Conservation (phyloP, 2,329 filamentous ascomycete genomes). For the Lecanicillium sp. region DNA sequence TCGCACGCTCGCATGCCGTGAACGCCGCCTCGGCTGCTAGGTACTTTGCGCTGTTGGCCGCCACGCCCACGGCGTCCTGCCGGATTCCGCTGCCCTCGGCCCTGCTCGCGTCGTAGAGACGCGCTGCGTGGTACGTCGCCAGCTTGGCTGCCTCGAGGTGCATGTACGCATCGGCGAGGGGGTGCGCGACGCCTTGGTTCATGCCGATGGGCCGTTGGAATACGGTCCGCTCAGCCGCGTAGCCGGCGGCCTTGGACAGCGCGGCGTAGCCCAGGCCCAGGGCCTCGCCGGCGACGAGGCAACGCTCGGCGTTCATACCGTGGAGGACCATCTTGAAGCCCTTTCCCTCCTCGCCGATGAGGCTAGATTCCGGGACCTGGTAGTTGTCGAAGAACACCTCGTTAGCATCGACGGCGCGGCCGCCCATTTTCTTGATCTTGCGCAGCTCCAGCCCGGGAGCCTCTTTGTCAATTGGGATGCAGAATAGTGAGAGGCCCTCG, state of each 20-base stretch:
- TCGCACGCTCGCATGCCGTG: constrained; percentile 54
- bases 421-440: constrained; percentile 80
- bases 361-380: constrained; percentile 52
- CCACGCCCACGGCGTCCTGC: constrained; percentile 54
- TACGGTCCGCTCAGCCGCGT: constrained; percentile 60
- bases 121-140: constrained; percentile 59
- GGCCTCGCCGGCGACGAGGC: constrained; percentile 71
- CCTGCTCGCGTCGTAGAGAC: constrained; percentile 51
- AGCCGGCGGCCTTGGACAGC: constrained; percentile 54
- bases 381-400: constrained; percentile 86
- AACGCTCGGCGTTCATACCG: constrained; percentile 75
- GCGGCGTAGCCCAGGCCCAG: constrained; percentile 74
- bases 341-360: constrained; percentile 67
- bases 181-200: constrained; percentile 62
- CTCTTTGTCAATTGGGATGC: constrained; percentile 63
- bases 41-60: constrained; percentile 66
- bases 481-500: constrained; percentile 76
- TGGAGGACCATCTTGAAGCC: constrained; percentile 76
- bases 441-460: constrained; percentile 58
- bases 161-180: constrained; percentile 60
- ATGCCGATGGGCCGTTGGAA: constrained; percentile 60
- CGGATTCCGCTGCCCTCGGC: constrained; percentile 46
- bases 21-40: constrained; percentile 61
- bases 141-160: constrained; percentile 59
- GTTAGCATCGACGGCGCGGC: constrained; percentile 74